Conservation (phyloP, 1,284 basidiomycete genomes). For the Fomes fomentarius region DNA sequence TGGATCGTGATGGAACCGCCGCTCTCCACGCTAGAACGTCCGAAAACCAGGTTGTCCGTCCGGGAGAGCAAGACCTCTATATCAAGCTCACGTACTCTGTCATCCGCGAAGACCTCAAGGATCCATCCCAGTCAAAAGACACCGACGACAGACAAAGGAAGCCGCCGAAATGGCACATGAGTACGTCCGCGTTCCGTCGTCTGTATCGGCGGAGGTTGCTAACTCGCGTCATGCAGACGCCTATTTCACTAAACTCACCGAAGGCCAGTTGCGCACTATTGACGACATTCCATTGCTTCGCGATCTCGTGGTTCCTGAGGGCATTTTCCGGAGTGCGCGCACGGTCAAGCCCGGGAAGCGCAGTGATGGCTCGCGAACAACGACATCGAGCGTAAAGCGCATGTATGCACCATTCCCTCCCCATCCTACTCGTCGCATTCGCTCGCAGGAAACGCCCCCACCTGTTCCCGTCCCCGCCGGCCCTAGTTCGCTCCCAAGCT, state of each 20-base stretch:
- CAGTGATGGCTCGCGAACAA: slow-evolving; percentile 21
- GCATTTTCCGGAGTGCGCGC: slow-evolving; percentile 55
- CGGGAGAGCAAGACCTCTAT: slow-evolving; percentile 67
- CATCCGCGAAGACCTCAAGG: slow-evolving; percentile 37
- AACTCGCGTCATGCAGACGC: slow-evolving; percentile 51
- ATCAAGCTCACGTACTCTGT: slow-evolving; percentile 83
- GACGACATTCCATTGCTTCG: slow-evolving; percentile 38
- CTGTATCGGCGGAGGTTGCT: background rate
- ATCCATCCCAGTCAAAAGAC: slow-evolving; percentile 18
- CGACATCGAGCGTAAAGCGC: slow-evolving; percentile 37
- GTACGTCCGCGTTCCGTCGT: slow-evolving; percentile 40
- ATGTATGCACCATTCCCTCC: slow-evolving; percentile 62
- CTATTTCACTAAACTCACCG: slow-evolving; percentile 69
- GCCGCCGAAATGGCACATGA: slow-evolving; percentile 78
- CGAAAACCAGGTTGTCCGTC: slow-evolving; percentile 37
- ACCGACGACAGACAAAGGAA: slow-evolving; percentile 31
- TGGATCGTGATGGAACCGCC: slow-evolving; percentile 8
- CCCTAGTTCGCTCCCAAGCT: slow-evolving; percentile 11
- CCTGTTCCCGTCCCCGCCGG: slow-evolving; percentile 13
- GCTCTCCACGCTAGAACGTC: slow-evolving; percentile 25
- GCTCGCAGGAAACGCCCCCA: slow-evolving; percentile 15
- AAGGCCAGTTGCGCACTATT: slow-evolving; percentile 38
- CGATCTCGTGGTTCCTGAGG: slow-evolving; percentile 37
- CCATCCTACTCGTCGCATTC: slow-evolving; percentile 28
- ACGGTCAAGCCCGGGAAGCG: slow-evolving; percentile 27